phyloP scores from a whole-genome alignment of 2,329 filamentous ascomycete genomes.

The Fusarium piperis region DNA sequence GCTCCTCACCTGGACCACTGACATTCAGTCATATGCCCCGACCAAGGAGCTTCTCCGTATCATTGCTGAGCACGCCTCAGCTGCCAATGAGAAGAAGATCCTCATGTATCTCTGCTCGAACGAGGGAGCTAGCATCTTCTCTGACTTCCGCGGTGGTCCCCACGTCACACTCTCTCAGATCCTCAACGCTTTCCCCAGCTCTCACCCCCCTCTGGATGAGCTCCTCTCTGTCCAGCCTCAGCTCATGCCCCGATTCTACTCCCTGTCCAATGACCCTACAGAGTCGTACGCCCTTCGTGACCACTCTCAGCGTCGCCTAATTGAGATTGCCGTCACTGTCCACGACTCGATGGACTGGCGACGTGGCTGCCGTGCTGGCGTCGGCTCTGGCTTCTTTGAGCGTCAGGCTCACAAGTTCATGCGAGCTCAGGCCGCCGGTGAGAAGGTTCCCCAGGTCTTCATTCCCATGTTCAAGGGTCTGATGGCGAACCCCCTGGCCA shows the following conservation, averaged over 20 bases:
- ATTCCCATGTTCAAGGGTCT: conserved; percentile 98
- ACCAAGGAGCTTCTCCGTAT: conserved; percentile 88
- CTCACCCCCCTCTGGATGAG: conserved; percentile 85
- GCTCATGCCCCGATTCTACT: conserved; percentile 98
- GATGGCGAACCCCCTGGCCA: conserved; percentile 95
- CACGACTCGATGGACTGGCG: conserved; percentile 88
- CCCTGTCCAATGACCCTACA: conserved; percentile 93
- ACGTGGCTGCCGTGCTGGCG: conserved; percentile 77
- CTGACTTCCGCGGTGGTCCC: conserved; percentile 90
- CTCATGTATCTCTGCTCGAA: conserved; percentile 86
- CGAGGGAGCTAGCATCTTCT: conserved; percentile 92
- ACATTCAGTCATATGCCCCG: conserved; percentile 91
- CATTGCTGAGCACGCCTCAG: conserved; percentile 83
- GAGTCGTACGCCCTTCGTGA: conserved; percentile 75
- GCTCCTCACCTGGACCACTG: conserved; percentile 94
- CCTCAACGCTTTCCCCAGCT: conserved; percentile 89
- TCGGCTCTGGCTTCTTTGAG: conserved; percentile 94
- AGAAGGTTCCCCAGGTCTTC: conserved; percentile 69
- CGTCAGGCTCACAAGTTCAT: conserved; percentile 80
- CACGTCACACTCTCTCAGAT: conserved; percentile 88
- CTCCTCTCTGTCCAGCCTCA: conserved; percentile 84
- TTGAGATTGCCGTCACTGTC: conserved; percentile 97
- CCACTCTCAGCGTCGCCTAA: conserved; percentile 77
- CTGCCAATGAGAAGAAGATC: conserved; percentile 87
- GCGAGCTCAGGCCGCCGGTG: conserved; percentile 70